phyloP scores from a whole-genome alignment of 139 green algal species.

The Ulvella scutata region DNA sequence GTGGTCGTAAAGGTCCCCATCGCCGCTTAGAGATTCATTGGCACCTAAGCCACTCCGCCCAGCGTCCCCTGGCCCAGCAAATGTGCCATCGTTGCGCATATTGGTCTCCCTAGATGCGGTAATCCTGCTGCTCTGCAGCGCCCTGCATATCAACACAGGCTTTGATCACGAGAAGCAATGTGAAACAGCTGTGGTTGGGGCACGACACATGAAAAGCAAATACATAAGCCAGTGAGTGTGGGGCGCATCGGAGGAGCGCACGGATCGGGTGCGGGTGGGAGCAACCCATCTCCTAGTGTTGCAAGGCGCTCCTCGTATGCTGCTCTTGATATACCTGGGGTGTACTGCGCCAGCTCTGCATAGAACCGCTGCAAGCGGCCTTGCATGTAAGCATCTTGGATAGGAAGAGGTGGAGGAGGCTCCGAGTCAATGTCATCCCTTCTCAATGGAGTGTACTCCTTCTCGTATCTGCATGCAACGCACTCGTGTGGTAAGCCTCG shows the following conservation, averaged over 20 bases:
- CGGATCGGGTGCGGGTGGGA: neutral
- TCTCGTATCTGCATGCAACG: neutral
- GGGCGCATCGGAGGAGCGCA: neutral
- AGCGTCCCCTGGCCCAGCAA: neutral
- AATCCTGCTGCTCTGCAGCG: neutral
- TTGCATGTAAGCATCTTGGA: conserved; percentile 52
- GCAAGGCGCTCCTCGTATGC: neutral
- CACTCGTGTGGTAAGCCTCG: too few relatives aligned
- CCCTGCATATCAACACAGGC: neutral
- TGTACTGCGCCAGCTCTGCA: conserved; percentile 48
- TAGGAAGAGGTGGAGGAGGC: conserved; percentile 25
- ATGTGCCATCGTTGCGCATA: neutral
- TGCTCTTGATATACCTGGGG: conserved; percentile 15
- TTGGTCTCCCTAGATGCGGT: neutral
- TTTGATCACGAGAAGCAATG: too few relatives aligned
- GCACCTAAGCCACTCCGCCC: neutral
- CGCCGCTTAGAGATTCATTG: neutral
- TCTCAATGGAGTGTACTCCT: neutral
- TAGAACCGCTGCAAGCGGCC: conserved; percentile 56
- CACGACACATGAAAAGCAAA: too few relatives aligned
- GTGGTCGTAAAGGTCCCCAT: neutral
- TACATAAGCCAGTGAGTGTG: too few relatives aligned
- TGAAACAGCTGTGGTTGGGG: too few relatives aligned
- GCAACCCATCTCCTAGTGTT: neutral
- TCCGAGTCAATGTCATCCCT: neutral